Percentiles rank a stretch among this genome's conserved stretches.
Conservation (phyloP, 257 asterid species). For the Petunia axillaris region DNA sequence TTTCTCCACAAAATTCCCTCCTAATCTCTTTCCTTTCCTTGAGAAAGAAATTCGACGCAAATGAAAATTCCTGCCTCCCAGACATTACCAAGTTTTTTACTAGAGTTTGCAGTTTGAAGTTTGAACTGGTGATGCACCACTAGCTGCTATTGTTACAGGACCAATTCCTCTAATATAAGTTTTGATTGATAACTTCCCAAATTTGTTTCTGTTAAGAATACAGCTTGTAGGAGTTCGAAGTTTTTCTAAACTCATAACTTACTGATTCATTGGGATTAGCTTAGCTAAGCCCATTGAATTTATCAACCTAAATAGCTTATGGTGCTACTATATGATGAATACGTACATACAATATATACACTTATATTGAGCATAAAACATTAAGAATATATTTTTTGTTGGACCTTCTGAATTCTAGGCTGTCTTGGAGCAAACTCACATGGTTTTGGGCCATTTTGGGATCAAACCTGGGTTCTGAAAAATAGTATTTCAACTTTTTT, state of each 20-base stretch:
- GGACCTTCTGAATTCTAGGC: too few species aligned
- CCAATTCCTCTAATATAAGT: not conserved
- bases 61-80: not conserved
- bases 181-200: not conserved
- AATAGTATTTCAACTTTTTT: too few species aligned
- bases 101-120: not conserved
- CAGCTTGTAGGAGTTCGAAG: not conserved
- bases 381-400: too few species aligned
- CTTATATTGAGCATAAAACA: too few species aligned
- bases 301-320: too few species aligned
- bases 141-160: not conserved
- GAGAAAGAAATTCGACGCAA: not conserved
- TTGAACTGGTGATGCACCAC: not conserved
- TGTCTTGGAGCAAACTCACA: too few species aligned
- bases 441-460: too few species aligned
- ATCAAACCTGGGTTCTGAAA: too few species aligned
- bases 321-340: too few species aligned
- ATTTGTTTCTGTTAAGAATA: not conserved
- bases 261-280: too few species aligned
- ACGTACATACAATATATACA: too few species aligned
- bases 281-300: too few species aligned
- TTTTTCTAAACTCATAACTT: not conserved
- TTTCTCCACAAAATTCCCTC: not conserved
- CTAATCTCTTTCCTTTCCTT: not conserved
- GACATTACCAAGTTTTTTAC: not conserved